These are phyloP conservation scores for Globisporangium lucens DNA, from an alignment of 352 stramenopile species.

Conservation along the genomic window DNA sequence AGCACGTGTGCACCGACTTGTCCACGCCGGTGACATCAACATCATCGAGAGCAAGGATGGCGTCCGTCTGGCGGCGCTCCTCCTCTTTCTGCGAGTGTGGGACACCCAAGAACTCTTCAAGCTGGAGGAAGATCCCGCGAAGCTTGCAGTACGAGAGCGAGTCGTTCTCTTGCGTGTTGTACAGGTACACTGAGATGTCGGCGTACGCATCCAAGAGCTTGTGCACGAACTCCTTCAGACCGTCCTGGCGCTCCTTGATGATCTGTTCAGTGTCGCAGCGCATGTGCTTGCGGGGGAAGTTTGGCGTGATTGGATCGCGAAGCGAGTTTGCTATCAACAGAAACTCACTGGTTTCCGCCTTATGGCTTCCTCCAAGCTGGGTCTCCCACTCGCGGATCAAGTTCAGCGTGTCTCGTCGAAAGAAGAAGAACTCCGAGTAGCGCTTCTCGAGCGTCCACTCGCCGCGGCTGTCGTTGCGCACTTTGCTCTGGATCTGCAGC, in stretches of 20 bases:
- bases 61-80: slow-evolving; percentile 40
- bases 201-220: slow-evolving; percentile 55
- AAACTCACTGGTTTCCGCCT: slow-evolving; percentile 21
- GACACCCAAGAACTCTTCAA: slow-evolving; percentile 54
- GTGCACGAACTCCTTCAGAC: slow-evolving; percentile 52
- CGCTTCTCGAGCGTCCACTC: slow-evolving; percentile 33
- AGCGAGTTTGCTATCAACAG: slow-evolving; percentile 24
- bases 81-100: slow-evolving; percentile 49
- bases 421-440: slow-evolving; percentile 31
- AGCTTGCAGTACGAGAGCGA: slow-evolving; percentile 9
- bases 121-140: slow-evolving; percentile 26
- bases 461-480: slow-evolving; percentile 23
- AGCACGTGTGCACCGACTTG: slow-evolving; percentile 19
- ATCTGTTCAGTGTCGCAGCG: slow-evolving; percentile 52
- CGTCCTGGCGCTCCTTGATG: slow-evolving; percentile 41
- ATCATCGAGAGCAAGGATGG: slow-evolving; percentile 52
- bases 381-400: slow-evolving; percentile 24
- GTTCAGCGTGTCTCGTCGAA: slow-evolving; percentile 25
- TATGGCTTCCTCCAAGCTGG: slow-evolving; percentile 10
- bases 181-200: slow-evolving; percentile 55
- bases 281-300: slow-evolving; percentile 62
- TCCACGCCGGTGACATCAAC: background rate
- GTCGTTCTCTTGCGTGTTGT: slow-evolving; percentile 11
- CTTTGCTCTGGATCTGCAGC: slow-evolving; percentile 43
- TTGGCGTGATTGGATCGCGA: slow-evolving; percentile 17